Percentiles rank a stretch among this genome's conserved stretches.
These are phyloP conservation scores for Neohortaea acidophila DNA, from an alignment of 495 filamentous ascomycete species.

Conservation along the genomic window DNA sequence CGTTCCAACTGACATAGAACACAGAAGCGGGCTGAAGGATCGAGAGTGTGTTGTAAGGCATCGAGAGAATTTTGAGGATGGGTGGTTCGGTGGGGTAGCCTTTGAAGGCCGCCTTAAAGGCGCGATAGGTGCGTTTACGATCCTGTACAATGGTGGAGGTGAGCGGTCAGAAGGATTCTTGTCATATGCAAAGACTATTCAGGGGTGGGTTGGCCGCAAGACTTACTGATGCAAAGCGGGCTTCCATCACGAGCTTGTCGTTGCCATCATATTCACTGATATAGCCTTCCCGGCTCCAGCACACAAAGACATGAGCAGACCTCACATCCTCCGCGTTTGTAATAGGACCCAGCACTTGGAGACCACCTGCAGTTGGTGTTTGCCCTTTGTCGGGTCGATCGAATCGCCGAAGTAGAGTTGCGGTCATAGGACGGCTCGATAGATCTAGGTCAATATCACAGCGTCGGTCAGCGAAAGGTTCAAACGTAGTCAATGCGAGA, in stretches of 20 bases:
- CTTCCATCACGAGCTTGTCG: neutral
- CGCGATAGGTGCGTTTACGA: conserved; percentile 1
- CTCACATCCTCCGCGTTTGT: neutral
- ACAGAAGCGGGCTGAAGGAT: neutral
- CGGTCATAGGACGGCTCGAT: neutral
- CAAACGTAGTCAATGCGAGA: conserved; percentile 37
- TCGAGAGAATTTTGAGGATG: neutral
- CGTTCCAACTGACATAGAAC: conserved; percentile 6
- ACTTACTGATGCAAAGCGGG: neutral
- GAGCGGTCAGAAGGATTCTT: too few species aligned
- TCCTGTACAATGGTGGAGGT: neutral
- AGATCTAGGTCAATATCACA: too few species aligned
- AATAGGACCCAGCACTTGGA: neutral
- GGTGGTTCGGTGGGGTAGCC: neutral
- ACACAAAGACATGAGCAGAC: conserved; percentile 1
- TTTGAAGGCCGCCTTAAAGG: neutral
- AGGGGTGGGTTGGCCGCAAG: too few species aligned
- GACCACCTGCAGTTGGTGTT: neutral
- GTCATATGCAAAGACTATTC: too few species aligned
- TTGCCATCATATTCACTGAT: conserved; percentile 3
- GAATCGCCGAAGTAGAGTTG: neutral
- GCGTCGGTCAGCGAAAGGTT: too few species aligned
- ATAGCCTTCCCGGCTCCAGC: conserved; percentile 2
- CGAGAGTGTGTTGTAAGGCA: neutral
- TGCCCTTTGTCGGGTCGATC: neutral